Evolutionary conservation across 1,139 yeast species (phyloP).

Genomic region (Arxiozyma slooffiae): DNA sequence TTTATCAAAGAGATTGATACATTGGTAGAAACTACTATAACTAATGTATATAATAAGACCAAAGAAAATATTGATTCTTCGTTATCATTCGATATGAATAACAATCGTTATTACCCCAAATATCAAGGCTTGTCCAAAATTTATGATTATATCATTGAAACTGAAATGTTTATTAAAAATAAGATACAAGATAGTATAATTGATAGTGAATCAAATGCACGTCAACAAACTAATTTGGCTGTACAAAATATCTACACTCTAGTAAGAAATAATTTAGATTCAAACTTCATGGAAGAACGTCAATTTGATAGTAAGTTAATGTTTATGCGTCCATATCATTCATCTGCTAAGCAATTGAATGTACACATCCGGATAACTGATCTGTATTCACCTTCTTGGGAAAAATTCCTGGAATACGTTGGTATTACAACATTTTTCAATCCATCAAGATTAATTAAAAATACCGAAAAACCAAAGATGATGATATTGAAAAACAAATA

Average conservation of each 20-base stretch:
- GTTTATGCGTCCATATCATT: constrained; percentile 71
- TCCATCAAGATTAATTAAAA: constrained; percentile 6
- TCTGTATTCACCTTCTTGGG: constrained; percentile 66
- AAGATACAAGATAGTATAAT: constrained; percentile 55
- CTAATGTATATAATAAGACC: constrained; percentile 53
- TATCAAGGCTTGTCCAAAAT: constrained; percentile 58
- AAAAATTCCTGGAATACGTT: constrained; percentile 38
- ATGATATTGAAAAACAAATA: neutral
- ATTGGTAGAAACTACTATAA: constrained; percentile 52
- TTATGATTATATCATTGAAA: constrained; percentile 59
- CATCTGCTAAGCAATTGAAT: constrained; percentile 48
- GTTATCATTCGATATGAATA: constrained; percentile 57
- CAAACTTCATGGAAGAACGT: constrained; percentile 52
- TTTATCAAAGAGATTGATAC: constrained; percentile 53
- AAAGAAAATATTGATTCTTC: constrained; percentile 45
- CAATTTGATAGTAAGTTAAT: constrained; percentile 68
- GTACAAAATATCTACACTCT: constrained; percentile 55
- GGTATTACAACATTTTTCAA: constrained; percentile 20
- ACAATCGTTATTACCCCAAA: constrained; percentile 43
- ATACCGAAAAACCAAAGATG: neutral
- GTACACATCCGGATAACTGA: constrained; percentile 56
- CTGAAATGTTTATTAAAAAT: constrained; percentile 60
- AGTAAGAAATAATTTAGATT: constrained; percentile 52
- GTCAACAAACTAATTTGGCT: constrained; percentile 44
- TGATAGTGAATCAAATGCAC: constrained; percentile 60